A percentile compares a stretch with the other conserved stretches of the same genome.
Conservation (phyloP, 2,329 filamentous ascomycete species). For the Albophoma yamanashiensis region DNA sequence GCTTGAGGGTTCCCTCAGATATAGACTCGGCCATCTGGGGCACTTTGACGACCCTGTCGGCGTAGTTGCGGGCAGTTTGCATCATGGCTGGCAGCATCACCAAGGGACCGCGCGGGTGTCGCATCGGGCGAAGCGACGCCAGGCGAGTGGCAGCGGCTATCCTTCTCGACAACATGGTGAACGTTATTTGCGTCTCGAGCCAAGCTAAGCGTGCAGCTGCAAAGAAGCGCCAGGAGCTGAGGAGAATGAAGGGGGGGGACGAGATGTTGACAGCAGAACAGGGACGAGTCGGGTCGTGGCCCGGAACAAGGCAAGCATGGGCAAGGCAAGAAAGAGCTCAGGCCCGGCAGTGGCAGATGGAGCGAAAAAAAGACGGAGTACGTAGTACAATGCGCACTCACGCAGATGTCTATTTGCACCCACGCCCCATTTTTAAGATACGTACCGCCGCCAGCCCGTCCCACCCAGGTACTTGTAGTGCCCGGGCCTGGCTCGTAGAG, state of each 20-base stretch:
- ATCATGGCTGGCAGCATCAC: slow-evolving; percentile 38
- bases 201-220: not conserved
- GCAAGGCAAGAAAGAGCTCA: not conserved
- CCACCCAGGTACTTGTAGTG: too few species aligned
- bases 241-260: not conserved
- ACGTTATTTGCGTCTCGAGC: not conserved
- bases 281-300: not conserved
- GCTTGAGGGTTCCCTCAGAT: slow-evolving; percentile 91
- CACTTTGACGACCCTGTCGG: slow-evolving; percentile 83
- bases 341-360: not conserved
- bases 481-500: too few species aligned
- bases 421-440: too few species aligned
- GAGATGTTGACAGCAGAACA: not conserved
- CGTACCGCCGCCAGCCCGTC: too few species aligned
- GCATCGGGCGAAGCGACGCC: slow-evolving; percentile 29
- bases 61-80: slow-evolving; percentile 51
- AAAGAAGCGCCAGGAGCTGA: not conserved
- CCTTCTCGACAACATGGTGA: slow-evolving; percentile 32
- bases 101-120: slow-evolving; percentile 14
- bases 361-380: not conserved
- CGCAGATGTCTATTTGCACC: too few species aligned
- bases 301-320: not conserved
- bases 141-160: slow-evolving; percentile 31
- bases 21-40: slow-evolving; percentile 98
- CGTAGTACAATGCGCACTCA: too few species aligned